Evolutionary conservation across 208 protist genomes (phyloP), one percentile per base, ranked within the genome.

Genomic region (Trypanosoma rangeli): DNA sequence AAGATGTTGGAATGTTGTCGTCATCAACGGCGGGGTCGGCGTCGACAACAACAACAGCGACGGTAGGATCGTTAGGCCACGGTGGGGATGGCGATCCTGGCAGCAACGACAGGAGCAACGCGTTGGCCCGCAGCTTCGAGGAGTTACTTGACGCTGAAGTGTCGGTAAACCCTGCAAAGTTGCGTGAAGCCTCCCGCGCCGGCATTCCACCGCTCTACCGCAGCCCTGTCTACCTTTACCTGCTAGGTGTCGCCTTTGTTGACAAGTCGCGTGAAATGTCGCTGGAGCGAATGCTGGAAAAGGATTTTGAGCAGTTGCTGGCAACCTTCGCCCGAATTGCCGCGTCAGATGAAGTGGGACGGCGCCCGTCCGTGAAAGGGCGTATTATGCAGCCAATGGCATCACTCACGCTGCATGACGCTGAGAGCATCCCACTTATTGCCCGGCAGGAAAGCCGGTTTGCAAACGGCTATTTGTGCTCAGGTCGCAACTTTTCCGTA

Each of bases 211-310:
- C 79, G 0, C 66, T 64, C 4, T 86, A 90, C 68, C 86, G 91
- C 58, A 82, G 79, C 58, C 76, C 83, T 7, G 91, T 94, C 50
- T 96, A 96, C 73, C 82, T 86, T 63, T 92, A 96, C 68, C 80
- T 96, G 0, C 80, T 96, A 35, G 86, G 86, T 29, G 76, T 94
- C 37, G 75, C 87, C 26, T 83, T 84, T 33, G 80, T 78, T 20
- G 87, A 95, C 64, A 92, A 92, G 68, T 93, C 87, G 18, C 79
- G 78, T 48, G 87, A 95, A 73, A 92, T 95, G 90, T 87, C 85
- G 63, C 73, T 93, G 73, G 90, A 95, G 64, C 76, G 84, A 20
- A 60, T 76, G 73, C 90, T 90, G 70, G 90, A 95, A 69, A 88
- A 92, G 64, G 87, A 92, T 69, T 93, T 93, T 68, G 73, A 86